Evolutionary conservation across 2,329 filamentous ascomycete species (phyloP).

Genomic region (Cercospora canescens): DNA sequence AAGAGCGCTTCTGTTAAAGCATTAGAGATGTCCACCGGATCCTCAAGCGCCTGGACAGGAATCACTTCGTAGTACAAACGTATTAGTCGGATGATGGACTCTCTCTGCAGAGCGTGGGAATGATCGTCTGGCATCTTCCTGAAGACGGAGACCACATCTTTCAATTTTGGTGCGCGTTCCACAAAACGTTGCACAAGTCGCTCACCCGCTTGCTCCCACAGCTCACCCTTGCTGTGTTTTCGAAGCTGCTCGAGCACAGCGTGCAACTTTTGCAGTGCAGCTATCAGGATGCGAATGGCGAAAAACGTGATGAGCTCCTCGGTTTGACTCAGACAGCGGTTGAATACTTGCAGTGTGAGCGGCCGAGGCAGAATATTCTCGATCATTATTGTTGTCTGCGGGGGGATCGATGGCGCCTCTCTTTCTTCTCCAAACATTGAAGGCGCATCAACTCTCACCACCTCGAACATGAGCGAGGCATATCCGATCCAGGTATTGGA

Average conservation of each 20-base stretch:
- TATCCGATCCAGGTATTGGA: slow-evolving; percentile 95
- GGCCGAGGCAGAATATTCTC: slow-evolving; percentile 86
- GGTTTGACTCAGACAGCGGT: slow-evolving; percentile 75
- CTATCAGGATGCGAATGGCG: slow-evolving; percentile 73
- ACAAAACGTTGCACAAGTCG: slow-evolving; percentile 74
- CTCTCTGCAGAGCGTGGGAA: slow-evolving; percentile 64
- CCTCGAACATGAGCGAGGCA: slow-evolving; percentile 81
- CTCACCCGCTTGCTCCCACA: slow-evolving; percentile 70
- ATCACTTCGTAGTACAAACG: slow-evolving; percentile 82
- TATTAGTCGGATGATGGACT: slow-evolving; percentile 75
- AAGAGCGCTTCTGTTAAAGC: slow-evolving; percentile 69
- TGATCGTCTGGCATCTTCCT: slow-evolving; percentile 68
- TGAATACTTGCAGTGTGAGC: slow-evolving; percentile 75
- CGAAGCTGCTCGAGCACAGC: slow-evolving; percentile 62
- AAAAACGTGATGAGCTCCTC: slow-evolving; percentile 82
- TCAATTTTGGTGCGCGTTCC: slow-evolving; percentile 76
- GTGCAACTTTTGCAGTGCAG: slow-evolving; percentile 77
- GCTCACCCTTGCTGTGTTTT: slow-evolving; percentile 34
- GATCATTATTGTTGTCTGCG: slow-evolving; percentile 74
- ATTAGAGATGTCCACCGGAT: slow-evolving; percentile 85
- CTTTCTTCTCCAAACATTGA: slow-evolving; percentile 64
- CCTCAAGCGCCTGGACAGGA: slow-evolving; percentile 75
- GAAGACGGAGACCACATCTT: slow-evolving; percentile 75
- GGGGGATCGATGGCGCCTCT: slow-evolving; percentile 64
- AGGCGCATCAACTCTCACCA: slow-evolving; percentile 74